Base-by-base conservation (phyloP, 2,329 filamentous ascomycete species). In the Remersonia thermophila region DNA sequence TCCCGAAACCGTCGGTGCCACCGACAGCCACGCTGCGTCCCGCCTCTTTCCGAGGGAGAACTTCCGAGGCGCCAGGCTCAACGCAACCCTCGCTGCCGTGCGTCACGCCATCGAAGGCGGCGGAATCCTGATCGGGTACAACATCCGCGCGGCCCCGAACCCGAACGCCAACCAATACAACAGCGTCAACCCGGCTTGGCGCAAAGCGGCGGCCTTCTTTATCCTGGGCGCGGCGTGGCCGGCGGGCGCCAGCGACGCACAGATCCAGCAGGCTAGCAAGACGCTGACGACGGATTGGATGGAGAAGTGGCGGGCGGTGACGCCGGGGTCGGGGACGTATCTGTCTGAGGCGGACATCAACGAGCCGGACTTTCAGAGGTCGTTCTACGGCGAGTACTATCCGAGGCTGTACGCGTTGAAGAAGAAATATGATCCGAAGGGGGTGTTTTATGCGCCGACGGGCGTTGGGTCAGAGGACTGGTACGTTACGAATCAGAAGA, bases 181-280 rank as follows among this genome's bases (percentile, higher is more conserved):
- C 25, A 56, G 61, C 10, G 56, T 68, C 28, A 65, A 66, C 46
- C 65, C 66, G 3, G 66, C 65, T 0, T 72, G 66, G 67, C 57
- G 68, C 27, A 52, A 56, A 9, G 55, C 62, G 1, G 51, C 53
- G 1, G 48, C 61, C 38, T 61, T 58, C 45, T 55, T 51, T 17
- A 59, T 63, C 38, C 48, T 56, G 13, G 53, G 42, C 3, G 40
- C 47, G 2, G 4, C 52, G 40, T 53, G 44, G 41, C 15, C 36
- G 35, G 9, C 33, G 30, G 32, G 25, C 20, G 28, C 38, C 5
- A 32, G 36, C 25, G 16, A 37, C 14, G 42, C 41, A 3, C 37
- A 46, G 36, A 46, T 47, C 12, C 39, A 46, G 23, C 39, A 46
- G 30, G 37, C 32, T 2, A 45, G 41, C 20, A 38, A 46, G 38